A percentile compares a stretch with the other conserved stretches of the same genome.
Evolutionary conservation across 148 eudicot species (phyloP).

Genomic region (Rhododendron vialii): DNA sequence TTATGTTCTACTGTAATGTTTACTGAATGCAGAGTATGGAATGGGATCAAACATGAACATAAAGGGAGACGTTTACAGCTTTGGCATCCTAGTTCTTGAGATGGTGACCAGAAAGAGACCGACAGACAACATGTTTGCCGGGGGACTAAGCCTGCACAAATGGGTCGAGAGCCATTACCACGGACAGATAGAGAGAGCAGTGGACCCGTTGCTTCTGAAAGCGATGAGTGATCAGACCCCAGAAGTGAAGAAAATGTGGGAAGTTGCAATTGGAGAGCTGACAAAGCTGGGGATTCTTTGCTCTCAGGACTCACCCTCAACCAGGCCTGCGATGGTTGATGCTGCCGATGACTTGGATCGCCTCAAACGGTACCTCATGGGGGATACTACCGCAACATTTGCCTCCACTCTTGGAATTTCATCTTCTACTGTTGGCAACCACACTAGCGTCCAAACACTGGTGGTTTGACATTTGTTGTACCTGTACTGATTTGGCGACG

Average conservation of each 20-base stretch:
- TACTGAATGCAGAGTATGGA: slow-evolving; percentile 30
- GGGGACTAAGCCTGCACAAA: slow-evolving; percentile 31
- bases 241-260: slow-evolving; percentile 37
- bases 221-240: slow-evolving; percentile 23
- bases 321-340: slow-evolving; percentile 43
- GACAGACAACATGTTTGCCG: slow-evolving; percentile 31
- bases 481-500: neutral
- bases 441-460: neutral
- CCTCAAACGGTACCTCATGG: slow-evolving; percentile 24
- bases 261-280: slow-evolving; percentile 30
- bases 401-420: slow-evolving; percentile 35
- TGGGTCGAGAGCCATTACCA: slow-evolving; percentile 36
- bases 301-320: slow-evolving; percentile 29
- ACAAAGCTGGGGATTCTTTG: slow-evolving; percentile 35
- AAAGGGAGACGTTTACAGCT: slow-evolving; percentile 45
- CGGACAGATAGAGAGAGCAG: slow-evolving; percentile 19
- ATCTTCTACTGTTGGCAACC: slow-evolving; percentile 19
- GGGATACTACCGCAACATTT: slow-evolving; percentile 34
- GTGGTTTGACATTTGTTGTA: neutral
- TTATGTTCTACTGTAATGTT: too few species aligned
- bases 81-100: slow-evolving; percentile 43
- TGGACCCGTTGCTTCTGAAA: slow-evolving; percentile 28
- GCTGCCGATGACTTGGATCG: slow-evolving; percentile 35
- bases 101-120: slow-evolving; percentile 43
- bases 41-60: slow-evolving; percentile 30